Evolutionary conservation across 257 asterid species (phyloP), one percentile per base, ranked within the genome.

Genomic region (Gentiana dahurica): DNA sequence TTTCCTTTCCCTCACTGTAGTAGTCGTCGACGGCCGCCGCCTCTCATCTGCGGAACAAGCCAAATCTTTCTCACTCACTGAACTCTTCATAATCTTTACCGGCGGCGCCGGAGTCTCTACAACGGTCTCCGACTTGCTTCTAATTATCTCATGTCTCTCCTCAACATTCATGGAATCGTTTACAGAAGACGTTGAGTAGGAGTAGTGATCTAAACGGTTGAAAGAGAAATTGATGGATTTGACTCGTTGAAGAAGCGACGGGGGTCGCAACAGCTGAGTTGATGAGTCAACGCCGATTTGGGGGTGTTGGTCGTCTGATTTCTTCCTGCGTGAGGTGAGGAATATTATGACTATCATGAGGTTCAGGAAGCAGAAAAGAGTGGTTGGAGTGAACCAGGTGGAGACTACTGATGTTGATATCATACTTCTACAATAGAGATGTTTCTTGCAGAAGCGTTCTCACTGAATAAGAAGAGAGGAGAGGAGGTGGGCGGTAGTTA

Each of bases 321-420:
- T 24, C 24, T 24, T 24, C 24, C 24, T 60, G 6, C 60, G 4
- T 75, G 79, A 83, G 57, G 89, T 89, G 61, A 77, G 62, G 49
- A 75, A 80, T 52, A 89, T 89, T 76, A 89, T 83, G 59, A 75
- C 94, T 13, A 89, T 89, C 87, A 83, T 75, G 53, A 83, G 62
- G 64, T 89, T 89, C 62, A 89, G 94, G 50, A 89, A 82, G 13
- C 83, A 72, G 53, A 89, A 89, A 41, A 89, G 80, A 38, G 83
- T 85, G 12, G 94, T 76, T 24, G 97, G 97, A 1, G 97, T 83
- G 63, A 89, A 79, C 91, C 89, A 89, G 72, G 83, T 85, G 86
- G 24, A 24, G 24, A 24, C 24, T 24, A 24, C 24, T 24, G 24
- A 24, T 24, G 24, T 24, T 24, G 24, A 24, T 24, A 24, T 24